A percentile compares a stretch with the other conserved stretches of the same genome.
Conservation (phyloP, 768 basidiomycete genomes). For the Scleroderma bovista region DNA sequence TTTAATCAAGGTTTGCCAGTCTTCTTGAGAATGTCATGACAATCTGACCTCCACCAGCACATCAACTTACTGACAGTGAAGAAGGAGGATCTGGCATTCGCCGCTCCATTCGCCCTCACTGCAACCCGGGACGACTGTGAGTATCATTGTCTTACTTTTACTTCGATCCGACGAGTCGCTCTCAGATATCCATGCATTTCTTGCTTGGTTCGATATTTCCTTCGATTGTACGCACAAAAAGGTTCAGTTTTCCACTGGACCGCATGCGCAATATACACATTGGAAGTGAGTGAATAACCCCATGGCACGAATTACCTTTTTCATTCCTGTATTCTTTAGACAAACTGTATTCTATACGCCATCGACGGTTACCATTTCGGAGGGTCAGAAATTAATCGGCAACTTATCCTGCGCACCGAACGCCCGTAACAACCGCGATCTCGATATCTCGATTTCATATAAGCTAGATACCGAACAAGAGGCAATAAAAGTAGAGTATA, state of each 20-base stretch:
- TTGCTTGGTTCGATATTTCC: constrained; percentile 97
- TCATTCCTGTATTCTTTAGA: constrained; percentile 31
- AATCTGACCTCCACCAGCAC: constrained; percentile 44
- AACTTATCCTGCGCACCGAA: constrained; percentile 80
- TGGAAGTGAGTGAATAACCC: constrained; percentile 70
- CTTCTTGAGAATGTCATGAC: neutral
- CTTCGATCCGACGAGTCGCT: constrained; percentile 2
- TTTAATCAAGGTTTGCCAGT: constrained; percentile 64
- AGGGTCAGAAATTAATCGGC: constrained; percentile 73
- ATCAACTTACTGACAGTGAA: constrained; percentile 87
- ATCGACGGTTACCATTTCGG: constrained; percentile 59
- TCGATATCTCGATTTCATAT: constrained; percentile 86
- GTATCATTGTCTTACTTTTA: constrained; percentile 21
- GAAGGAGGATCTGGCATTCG: constrained; percentile 93
- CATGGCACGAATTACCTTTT: neutral
- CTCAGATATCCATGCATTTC: constrained; percentile 92
- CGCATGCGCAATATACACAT: constrained; percentile 93
- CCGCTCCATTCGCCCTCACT: constrained; percentile 68
- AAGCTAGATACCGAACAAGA: constrained; percentile 31
- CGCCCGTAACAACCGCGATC: constrained; percentile 86
- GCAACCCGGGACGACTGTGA: constrained; percentile 89
- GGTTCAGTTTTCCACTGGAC: constrained; percentile 94
- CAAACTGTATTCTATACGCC: constrained; percentile 99
- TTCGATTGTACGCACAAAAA: constrained; percentile 97
- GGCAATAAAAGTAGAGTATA: constrained; percentile 53